Conservation (phyloP, 176 grass and related monocot genomes). For the Lolium multiflorum region DNA sequence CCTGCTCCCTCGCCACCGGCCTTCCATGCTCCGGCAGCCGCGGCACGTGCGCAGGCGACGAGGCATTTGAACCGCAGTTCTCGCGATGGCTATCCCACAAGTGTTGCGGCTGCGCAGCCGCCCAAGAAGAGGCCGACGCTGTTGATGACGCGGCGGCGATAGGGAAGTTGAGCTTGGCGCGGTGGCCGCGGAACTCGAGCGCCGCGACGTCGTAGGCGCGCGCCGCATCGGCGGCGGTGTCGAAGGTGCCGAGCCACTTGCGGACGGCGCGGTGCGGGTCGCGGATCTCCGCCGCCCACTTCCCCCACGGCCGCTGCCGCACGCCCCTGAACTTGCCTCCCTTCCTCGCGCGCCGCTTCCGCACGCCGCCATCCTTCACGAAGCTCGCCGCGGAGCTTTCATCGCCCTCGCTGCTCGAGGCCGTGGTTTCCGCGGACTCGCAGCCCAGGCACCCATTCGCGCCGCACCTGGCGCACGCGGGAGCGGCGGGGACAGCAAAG, state of each 20-base stretch:
- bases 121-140: not conserved
- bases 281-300: slow-evolving; percentile 89
- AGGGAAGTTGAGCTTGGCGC: slow-evolving; percentile 69
- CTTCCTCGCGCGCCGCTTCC: slow-evolving; percentile 47
- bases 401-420: no score
- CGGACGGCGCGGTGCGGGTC: slow-evolving; percentile 74
- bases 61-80: slow-evolving; percentile 16
- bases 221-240: slow-evolving; percentile 75
- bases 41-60: slow-evolving; percentile 4
- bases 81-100: not conserved
- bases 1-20: no score
- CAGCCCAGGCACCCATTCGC: no score
- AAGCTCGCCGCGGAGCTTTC: not conserved
- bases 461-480: no score
- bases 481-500: no score
- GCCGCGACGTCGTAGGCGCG: slow-evolving; percentile 77
- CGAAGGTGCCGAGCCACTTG: slow-evolving; percentile 93
- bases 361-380: slow-evolving; percentile 2
- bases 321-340: slow-evolving; percentile 70
- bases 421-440: no score
- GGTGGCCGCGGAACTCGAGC: slow-evolving; percentile 60
- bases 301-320: slow-evolving; percentile 75
- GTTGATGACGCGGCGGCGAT: not conserved
- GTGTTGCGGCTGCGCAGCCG: not conserved
- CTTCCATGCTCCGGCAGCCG: no score